These are phyloP conservation scores for Penicillium silybi DNA, from an alignment of 495 filamentous ascomycete genomes.

Conservation along the genomic window DNA sequence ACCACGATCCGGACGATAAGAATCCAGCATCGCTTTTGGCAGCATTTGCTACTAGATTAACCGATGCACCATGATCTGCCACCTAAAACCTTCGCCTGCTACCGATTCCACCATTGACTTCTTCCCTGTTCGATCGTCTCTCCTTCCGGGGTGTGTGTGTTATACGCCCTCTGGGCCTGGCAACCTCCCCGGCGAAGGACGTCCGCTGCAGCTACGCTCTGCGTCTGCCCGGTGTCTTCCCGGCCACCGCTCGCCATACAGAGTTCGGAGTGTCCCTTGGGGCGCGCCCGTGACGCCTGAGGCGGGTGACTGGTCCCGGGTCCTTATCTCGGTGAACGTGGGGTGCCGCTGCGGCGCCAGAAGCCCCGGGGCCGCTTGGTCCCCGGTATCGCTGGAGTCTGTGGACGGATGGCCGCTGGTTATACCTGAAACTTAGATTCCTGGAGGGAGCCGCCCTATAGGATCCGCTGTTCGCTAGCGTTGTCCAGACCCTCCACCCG, in stretches of 20 bases:
- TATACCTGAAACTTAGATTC: conserved; percentile 35
- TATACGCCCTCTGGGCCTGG: neutral
- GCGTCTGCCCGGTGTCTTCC: neutral
- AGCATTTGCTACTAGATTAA: too few relatives aligned
- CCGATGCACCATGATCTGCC: too few relatives aligned
- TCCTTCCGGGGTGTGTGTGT: neutral
- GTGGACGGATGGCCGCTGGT: conserved; percentile 50
- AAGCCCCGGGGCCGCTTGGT: conserved; percentile 16
- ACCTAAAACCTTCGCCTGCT: too few relatives aligned
- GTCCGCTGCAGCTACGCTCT: neutral
- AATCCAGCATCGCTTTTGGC: too few relatives aligned
- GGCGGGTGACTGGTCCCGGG: too few relatives aligned
- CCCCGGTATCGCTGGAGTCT: conserved; percentile 41
- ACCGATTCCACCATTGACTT: too few relatives aligned
- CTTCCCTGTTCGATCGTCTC: conserved; percentile 5
- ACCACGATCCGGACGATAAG: too few relatives aligned
- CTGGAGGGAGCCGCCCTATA: conserved; percentile 34
- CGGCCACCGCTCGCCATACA: too few relatives aligned
- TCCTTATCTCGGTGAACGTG: neutral
- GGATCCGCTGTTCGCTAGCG: too few relatives aligned
- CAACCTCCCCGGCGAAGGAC: neutral
- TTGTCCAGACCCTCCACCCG: too few relatives aligned
- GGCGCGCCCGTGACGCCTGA: too few relatives aligned
- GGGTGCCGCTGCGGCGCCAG: conserved; percentile 5
- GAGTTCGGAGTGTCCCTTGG: neutral